These are phyloP conservation scores for Suillus plorans DNA, from an alignment of 768 basidiomycete genomes.

Conservation along the genomic window DNA sequence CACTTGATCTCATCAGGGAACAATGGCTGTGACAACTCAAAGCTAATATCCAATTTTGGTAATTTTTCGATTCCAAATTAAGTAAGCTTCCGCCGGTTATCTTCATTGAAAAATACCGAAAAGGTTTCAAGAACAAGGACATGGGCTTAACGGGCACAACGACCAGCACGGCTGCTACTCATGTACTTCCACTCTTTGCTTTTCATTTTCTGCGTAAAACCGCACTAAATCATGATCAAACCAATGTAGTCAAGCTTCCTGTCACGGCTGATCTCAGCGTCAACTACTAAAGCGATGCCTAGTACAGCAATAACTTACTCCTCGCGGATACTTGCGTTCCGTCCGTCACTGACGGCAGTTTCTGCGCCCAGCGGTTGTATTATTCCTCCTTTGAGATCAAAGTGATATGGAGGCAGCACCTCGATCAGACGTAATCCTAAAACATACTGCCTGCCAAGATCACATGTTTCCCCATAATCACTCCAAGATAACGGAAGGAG, in stretches of 20 bases:
- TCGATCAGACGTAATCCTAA: neutral
- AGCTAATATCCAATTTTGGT: neutral
- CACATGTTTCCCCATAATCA: neutral
- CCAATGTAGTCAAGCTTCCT: neutral
- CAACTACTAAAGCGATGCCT: neutral
- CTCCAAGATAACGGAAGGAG: neutral
- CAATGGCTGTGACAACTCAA: conserved; percentile 3
- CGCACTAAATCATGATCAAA: neutral
- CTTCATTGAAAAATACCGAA: neutral
- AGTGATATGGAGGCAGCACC: neutral
- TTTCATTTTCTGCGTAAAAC: neutral
- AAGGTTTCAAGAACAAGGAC: neutral
- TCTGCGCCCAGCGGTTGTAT: neutral
- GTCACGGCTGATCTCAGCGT: neutral
- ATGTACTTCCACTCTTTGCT: neutral
- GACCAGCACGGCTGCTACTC: neutral
- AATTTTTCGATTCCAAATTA: neutral
- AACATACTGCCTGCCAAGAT: neutral
- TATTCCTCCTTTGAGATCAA: neutral
- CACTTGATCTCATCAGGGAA: neutral
- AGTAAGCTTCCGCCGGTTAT: conserved; percentile 4
- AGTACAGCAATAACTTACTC: neutral
- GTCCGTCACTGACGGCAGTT: neutral
- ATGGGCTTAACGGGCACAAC: neutral
- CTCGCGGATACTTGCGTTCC: neutral